Base-by-base conservation (phyloP, 163 green algal species). In the Smithsoniella earleae region DNA sequence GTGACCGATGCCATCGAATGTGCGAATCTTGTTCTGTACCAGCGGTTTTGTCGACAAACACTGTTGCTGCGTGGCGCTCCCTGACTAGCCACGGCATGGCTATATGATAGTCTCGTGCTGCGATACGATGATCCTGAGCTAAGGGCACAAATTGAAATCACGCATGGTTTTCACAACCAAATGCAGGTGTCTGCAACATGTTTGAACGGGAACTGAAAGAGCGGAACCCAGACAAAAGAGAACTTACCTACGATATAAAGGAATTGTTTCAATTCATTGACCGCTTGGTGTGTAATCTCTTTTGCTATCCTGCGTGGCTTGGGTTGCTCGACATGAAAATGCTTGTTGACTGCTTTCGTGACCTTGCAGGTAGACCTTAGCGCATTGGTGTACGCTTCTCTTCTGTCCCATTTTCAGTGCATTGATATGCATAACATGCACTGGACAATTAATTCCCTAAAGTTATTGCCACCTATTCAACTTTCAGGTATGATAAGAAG, bases 151-250 rank as follows among this genome's bases (percentile, higher is more conserved):
- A 16, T 65, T 36, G n/a, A 65, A 30, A 8, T 36, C 16, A 13
- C 52, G 13, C 20, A 65, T 65, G n/a, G 33, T 8, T 65, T 13
- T 65, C 52, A 13, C 20, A 8, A 6, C 52, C 13, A 8, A 45
- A 16, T 69, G 58, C 58, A 69, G 58, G 58, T 69, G 25, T 69
- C 13, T 69, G 58, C 25, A 25, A 36, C 4, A 38, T 69, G 58
- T 69, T 69, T 34, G 58, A 69, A 43, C 6, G 58, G 34, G 58
- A 69, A n/a, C 58, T 69, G 58, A 69, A 69, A 13, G 58, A 69
- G 16, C 20, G 25, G 6, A 10, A 34, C 22, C 31, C 27, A 45
- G 58, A 69, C 27, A 69, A 69, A 38, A 33, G 25, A 36, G 58
- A 69, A 13, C 58, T 69, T 6, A n/a, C 58, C 5, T 69, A 69